A percentile compares a stretch with the other conserved stretches of the same genome.
These are phyloP conservation scores for Silene noctiflora DNA, from an alignment of 179 eudicot species.

Conservation along the genomic window DNA sequence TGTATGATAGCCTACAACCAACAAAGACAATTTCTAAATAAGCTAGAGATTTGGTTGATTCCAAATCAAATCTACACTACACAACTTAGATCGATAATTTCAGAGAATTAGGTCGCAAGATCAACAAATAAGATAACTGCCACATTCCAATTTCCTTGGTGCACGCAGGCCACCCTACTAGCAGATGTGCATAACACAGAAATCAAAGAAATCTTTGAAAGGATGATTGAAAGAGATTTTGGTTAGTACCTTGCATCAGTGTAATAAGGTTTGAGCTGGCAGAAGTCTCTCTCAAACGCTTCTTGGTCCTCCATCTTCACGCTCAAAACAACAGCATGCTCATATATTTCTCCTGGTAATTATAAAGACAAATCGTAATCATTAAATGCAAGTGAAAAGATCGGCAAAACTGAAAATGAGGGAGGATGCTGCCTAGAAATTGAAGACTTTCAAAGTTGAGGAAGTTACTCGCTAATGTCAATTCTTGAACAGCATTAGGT, in stretches of 20 bases:
- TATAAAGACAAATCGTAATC: background rate
- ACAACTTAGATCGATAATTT: background rate
- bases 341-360: slow-evolving; percentile 74
- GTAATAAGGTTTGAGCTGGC: slow-evolving; percentile 94
- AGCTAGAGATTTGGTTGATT: background rate
- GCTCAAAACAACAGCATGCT: slow-evolving; percentile 90
- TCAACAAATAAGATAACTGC: background rate
- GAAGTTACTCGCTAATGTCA: slow-evolving; percentile 75
- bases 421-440: background rate
- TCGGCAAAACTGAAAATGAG: background rate
- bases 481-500: slow-evolving; percentile 67
- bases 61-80: background rate
- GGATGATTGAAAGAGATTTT: background rate
- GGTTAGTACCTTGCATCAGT: slow-evolving; percentile 71
- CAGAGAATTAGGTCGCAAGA: background rate
- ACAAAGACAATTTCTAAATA: background rate
- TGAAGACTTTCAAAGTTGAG: slow-evolving; percentile 1
- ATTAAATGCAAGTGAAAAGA: background rate
- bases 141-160: background rate
- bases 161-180: background rate
- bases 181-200: background rate
- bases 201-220: background rate
- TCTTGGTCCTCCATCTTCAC: slow-evolving; percentile 93
- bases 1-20: background rate
- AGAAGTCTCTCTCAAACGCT: slow-evolving; percentile 89